These are phyloP conservation scores for Wolfiporia cocos DNA, from an alignment of 1,284 basidiomycete species.

Conservation along the genomic window DNA sequence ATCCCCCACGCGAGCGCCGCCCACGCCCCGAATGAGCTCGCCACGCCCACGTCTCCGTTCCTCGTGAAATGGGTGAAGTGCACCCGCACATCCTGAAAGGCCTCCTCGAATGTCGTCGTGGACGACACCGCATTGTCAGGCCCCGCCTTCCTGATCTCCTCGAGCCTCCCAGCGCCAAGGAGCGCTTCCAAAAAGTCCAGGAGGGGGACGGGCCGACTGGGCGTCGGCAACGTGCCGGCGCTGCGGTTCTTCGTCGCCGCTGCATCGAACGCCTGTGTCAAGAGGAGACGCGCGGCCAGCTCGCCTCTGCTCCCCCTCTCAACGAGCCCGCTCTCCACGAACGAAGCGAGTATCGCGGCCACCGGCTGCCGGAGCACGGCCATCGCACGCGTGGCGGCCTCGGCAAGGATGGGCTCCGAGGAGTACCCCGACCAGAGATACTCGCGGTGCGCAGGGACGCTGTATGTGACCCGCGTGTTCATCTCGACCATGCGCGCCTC, in stretches of 20 bases:
- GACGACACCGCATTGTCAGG: background rate
- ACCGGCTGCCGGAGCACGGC: background rate
- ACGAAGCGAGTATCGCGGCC: background rate
- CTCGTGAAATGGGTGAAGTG: constrained; percentile 10
- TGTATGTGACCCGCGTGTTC: constrained; percentile 1
- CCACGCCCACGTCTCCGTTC: background rate
- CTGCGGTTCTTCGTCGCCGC: background rate
- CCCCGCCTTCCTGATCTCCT: background rate
- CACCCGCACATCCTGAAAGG: constrained; percentile 5
- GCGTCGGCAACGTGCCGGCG: background rate
- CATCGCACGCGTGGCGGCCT: constrained; percentile 6
- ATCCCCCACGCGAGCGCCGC: constrained; percentile 7
- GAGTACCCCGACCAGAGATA: constrained; percentile 5
- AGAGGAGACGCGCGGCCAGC: constrained; percentile 2
- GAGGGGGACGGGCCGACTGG: background rate
- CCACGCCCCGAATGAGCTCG: background rate
- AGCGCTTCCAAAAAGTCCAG: constrained; percentile 6
- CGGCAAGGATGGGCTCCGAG: constrained; percentile 7
- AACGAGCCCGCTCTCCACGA: constrained; percentile 1
- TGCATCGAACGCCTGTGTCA: constrained; percentile 6
- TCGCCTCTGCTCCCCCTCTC: constrained; percentile 7
- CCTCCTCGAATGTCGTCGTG: constrained; percentile 2
- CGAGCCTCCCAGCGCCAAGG: background rate
- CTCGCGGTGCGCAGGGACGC: constrained; percentile 1
- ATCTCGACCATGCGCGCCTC: background rate